phyloP scores from a whole-genome alignment of 768 basidiomycete genomes.

The Trametes elegans region DNA sequence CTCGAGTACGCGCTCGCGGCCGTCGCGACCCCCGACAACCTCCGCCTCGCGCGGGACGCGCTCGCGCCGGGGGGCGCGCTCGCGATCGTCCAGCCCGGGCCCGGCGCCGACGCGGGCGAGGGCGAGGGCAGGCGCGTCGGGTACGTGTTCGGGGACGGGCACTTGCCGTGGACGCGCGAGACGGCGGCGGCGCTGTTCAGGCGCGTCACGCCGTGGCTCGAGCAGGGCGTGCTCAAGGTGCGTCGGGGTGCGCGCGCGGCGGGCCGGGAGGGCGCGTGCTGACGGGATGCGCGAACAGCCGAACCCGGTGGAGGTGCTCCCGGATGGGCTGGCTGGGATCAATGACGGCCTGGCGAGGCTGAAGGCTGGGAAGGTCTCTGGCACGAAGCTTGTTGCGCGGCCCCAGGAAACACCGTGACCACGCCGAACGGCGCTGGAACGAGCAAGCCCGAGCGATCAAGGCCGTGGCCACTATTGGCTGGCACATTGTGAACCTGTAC shows the following conservation, averaged over 20 bases:
- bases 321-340: slow-evolving; percentile 40
- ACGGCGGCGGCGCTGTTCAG: too few species aligned
- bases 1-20: slow-evolving; percentile 23
- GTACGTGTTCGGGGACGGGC: slow-evolving; percentile 2
- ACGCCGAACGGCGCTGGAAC: too few species aligned
- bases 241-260: too few species aligned
- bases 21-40: slow-evolving; percentile 17
- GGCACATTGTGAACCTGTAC: too few species aligned
- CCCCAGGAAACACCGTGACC: slow-evolving; percentile 38
- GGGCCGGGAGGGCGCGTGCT: background rate
- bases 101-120: background rate
- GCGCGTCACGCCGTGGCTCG: too few species aligned
- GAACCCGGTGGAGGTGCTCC: slow-evolving; percentile 40
- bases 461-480: too few species aligned
- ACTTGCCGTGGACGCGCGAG: background rate
- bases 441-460: too few species aligned
- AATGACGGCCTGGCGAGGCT: slow-evolving; percentile 35
- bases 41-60: slow-evolving; percentile 12
- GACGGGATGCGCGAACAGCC: slow-evolving; percentile 33
- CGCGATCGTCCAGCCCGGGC: slow-evolving; percentile 9
- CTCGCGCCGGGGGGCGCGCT: slow-evolving; percentile 22
- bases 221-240: too few species aligned
- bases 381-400: slow-evolving; percentile 41
- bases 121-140: background rate
- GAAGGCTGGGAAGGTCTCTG: slow-evolving; percentile 37